Base-by-base conservation (phyloP, 2,329 filamentous ascomycete genomes). In the Apiospora phragmitis region DNA sequence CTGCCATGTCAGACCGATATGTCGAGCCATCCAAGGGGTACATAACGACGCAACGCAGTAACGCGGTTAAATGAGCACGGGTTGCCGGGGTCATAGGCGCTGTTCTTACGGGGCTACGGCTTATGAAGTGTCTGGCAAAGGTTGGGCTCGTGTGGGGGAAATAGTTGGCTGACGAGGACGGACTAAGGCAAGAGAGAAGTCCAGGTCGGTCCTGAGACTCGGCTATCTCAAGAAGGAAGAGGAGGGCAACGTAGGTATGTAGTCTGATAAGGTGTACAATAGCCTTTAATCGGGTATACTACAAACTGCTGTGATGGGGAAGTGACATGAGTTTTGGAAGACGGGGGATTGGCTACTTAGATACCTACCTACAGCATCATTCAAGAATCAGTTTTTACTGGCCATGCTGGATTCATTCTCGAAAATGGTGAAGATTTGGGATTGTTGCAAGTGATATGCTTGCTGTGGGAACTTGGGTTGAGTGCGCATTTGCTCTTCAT, bases 301-400 rank as follows among this genome's bases (percentile, higher is more conserved):
- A 62, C 55, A 21, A 38, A n/a, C 32, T 38, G 32, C 32, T 7
- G 18, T 24, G 32, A 38, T 12, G 18, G 8, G 32, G 55, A n/a
- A 38, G 55, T 12, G 29, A 62, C 32, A 24, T n/a, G 9, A 14
- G 21, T 38, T 38, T 38, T 62, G 29, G 32, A 21, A 38, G 51
- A 18, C 9, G 32, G 18, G 21, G 55, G 3, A 21, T 62, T 62
- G 55, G 55, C 55, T 62, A n/a, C n/a, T n/a, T n/a, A 62, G 55
- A 62, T 62, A 62, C 55, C 55, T 62, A 62, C 32, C 51, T 62
- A 62, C 55, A n/a, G 32, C 21, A 62, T n/a, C 5, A 21, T 62
- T 62, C 29, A 62, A 38, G 32, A 62, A 62, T n/a, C 55, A 38
- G 55, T 62, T 62, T 21, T 62, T 62, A 62, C 55, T 62, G 55